Base-by-base conservation (phyloP, 768 basidiomycete species). In the Exidia glandulosa region DNA sequence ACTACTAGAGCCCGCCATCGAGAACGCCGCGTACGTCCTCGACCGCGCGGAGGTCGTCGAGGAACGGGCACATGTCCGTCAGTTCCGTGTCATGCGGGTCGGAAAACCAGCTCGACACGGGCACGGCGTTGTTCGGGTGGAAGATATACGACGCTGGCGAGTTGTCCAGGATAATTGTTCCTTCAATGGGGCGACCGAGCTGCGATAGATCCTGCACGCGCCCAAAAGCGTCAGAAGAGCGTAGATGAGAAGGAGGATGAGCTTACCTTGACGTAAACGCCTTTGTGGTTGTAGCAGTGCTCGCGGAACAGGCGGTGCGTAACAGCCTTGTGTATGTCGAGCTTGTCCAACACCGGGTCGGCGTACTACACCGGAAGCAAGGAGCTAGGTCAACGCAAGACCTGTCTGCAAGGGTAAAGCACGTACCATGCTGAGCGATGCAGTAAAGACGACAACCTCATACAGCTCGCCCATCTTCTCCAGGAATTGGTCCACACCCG, bases 101-200 rank as follows among this genome's bases (percentile, higher is more conserved):
- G 72, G 97, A 98, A 78, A 99, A 99, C 96, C 96, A 99, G 60
- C 91, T 94, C 47, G 95, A 97, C 62, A 99, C 94, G 13, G 96
- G 96, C 3, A 98, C 95, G 37, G 96, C 96, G 70, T 98, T 98
- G 76, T 96, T 94, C 16, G 94, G 94, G 70, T 99, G 95, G 81
- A 99, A 99, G 62, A 98, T 95, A 73, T 98, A 99, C 13, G 92
- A 96, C 13, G 96, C 96, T 16, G 96, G 96, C 30, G 95, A 98
- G 72, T 98, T 99, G 75, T 98, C 96, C 66, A 99, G 82, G 74
- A 99, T 99, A 69, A 98, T 97, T 62, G 88, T 92, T 68, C 95
- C 92, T 54, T 84, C 80, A 65, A 96, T 91, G 5, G 92, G 91
- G 31, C 96, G 87, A 55, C 96, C 96, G 58, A 99, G 80, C 74